Conservation (phyloP, 1,284 basidiomycete species). For the Leccinum fallax region DNA sequence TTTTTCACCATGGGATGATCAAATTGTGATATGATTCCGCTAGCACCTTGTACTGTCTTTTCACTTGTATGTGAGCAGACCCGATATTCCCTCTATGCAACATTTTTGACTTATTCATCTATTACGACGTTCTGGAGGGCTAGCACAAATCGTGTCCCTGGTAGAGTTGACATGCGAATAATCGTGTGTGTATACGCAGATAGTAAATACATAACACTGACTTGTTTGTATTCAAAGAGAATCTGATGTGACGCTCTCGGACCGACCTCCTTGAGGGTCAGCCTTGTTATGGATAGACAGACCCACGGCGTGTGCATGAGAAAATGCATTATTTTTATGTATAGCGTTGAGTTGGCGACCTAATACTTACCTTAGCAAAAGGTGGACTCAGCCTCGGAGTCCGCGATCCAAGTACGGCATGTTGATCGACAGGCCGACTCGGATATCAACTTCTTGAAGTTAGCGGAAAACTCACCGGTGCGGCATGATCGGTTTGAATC, state of each 20-base stretch:
- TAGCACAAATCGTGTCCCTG: neutral
- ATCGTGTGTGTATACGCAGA: neutral
- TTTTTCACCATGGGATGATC: neutral
- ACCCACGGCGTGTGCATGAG: neutral
- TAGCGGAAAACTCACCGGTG: too few relatives aligned
- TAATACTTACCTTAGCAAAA: too few relatives aligned
- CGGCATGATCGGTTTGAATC: too few relatives aligned
- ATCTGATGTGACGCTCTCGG: slow-evolving; percentile 6
- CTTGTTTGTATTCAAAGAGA: slow-evolving; percentile 7
- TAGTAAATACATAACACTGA: neutral
- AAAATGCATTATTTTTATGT: too few relatives aligned
- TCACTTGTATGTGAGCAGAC: slow-evolving; percentile 10
- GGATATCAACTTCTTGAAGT: too few relatives aligned
- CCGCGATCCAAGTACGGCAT: too few relatives aligned
- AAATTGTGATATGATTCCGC: slow-evolving; percentile 12
- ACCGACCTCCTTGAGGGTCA: slow-evolving; percentile 11
- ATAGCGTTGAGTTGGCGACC: too few relatives aligned
- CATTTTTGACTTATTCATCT: neutral
- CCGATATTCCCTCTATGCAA: neutral
- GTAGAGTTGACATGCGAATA: neutral
- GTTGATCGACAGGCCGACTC: too few relatives aligned
- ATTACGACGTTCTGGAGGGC: neutral
- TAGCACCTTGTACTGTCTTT: slow-evolving; percentile 11
- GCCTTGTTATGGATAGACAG: neutral
- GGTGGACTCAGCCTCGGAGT: too few relatives aligned